Evolutionary conservation across 495 filamentous ascomycete genomes (phyloP), one percentile per base, ranked within the genome.

Genomic region (Aspergillus carlsbadensis): DNA sequence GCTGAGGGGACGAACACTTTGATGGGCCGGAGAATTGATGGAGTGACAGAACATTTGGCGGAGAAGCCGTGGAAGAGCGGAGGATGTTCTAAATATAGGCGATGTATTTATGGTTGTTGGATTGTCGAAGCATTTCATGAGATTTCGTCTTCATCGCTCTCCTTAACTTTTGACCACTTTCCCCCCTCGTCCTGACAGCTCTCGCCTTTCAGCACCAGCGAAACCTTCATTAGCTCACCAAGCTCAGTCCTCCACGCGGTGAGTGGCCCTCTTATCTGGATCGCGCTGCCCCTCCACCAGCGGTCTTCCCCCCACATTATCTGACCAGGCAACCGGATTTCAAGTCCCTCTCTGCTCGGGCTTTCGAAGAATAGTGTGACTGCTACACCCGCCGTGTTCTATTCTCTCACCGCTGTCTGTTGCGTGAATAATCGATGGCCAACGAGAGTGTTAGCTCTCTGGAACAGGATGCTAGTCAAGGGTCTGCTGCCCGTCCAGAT

Each of bases 401-500:
- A 13, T 42, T 47, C 18, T 40, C 43, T 35, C 39, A 35, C 26
- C 21, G 21, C 17, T 29, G 20, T 42, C 43, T 14, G 21, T 46
- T 52, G 43, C 21, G 52, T 29, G 37, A 57, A 14, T 57, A 50
- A 60, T 57, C 62, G 58, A 68, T 68, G 65, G 65, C 62, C 54
- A 43, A 48, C 58, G 58, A 61, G 48, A 59, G 54, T 59, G 53
- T 48, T 42, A 54, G 58, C 47, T 29, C 54, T 51, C 31, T 48
- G 42, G 15, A 54, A 48, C 56, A 56, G 59, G 59, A 60, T 61
- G 63, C 47, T 53, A 58, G 52, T 54, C 54, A 45, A 56, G 47
- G 20, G 26, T 22, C 48, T 43, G 21, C 18, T 52, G 22, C 35
- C 29, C 54, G 52, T n/a, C 54, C 60, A 40, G 52, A 51, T 37